phyloP scores from a whole-genome alignment of 192 early-diverging fungal genomes.

The Oehlia diaphana region DNA sequence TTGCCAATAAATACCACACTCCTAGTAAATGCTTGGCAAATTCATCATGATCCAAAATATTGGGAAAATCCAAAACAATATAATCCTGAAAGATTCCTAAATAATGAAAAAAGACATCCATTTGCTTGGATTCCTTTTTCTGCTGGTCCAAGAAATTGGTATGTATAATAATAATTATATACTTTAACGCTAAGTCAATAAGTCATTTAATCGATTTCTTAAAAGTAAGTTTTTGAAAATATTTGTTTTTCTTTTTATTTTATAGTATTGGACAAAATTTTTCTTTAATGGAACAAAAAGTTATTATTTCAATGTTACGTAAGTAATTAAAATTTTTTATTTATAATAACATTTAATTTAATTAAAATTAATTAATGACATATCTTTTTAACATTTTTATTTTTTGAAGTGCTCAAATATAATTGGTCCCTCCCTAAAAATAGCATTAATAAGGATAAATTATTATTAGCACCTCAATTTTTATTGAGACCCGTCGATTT shows the following conservation, averaged over 20 bases:
- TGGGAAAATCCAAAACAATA: neutral
- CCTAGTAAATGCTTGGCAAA: neutral
- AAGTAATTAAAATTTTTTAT: neutral
- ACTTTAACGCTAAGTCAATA: neutral
- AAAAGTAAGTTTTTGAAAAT: neutral
- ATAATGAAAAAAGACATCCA: neutral
- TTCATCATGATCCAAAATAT: neutral
- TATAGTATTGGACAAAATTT: neutral
- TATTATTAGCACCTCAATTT: too few species aligned
- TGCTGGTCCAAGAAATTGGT: neutral
- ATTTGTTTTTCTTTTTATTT: too few species aligned
- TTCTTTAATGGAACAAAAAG: constrained; percentile 4
- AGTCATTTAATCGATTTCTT: neutral
- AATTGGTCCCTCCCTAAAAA: too few species aligned
- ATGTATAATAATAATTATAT: neutral
- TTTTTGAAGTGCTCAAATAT: too few species aligned
- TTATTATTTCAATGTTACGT: neutral
- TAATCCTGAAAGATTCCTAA: neutral
- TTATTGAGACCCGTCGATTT: too few species aligned
- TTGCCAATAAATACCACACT: neutral
- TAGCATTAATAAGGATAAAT: too few species aligned
- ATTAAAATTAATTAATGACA: too few species aligned
- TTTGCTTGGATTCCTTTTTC: neutral
- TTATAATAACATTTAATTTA: too few species aligned
- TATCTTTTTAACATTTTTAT: too few species aligned